Evolutionary conservation across 257 asterid genomes (phyloP).

Genomic region (Primulina eburnea): DNA sequence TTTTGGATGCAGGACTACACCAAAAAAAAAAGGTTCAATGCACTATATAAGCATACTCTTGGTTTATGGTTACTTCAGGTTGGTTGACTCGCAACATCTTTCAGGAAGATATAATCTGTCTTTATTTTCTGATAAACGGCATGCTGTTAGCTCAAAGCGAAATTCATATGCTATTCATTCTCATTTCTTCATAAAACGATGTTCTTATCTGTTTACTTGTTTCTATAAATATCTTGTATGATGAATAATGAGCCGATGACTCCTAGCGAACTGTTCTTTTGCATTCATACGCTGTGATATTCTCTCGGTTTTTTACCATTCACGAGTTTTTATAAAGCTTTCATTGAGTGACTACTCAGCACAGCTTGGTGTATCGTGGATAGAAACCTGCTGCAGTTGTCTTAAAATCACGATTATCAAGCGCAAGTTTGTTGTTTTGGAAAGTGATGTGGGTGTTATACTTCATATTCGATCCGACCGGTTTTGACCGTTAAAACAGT

Average conservation of each 20-base stretch:
- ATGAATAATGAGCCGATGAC: background rate
- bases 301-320: too few species aligned
- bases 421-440: too few species aligned
- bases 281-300: background rate
- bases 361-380: background rate
- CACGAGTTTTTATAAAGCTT: too few species aligned
- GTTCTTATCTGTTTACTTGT: background rate
- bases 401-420: background rate
- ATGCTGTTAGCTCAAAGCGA: background rate
- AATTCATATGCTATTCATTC: background rate
- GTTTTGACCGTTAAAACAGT: too few species aligned
- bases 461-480: too few species aligned
- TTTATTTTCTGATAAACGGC: background rate
- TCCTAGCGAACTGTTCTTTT: background rate
- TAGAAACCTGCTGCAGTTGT: background rate
- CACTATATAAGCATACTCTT: conserved; percentile 11
- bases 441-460: too few species aligned
- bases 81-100: conserved; percentile 6
- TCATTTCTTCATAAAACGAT: background rate
- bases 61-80: conserved; percentile 23
- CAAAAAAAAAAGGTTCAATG: conserved; percentile 21
- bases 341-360: background rate
- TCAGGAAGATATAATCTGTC: background rate
- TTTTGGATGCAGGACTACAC: conserved; percentile 27
- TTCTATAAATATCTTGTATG: background rate